Conservation (phyloP, 1,284 basidiomycete genomes). For the Heliocybe sulcata region DNA sequence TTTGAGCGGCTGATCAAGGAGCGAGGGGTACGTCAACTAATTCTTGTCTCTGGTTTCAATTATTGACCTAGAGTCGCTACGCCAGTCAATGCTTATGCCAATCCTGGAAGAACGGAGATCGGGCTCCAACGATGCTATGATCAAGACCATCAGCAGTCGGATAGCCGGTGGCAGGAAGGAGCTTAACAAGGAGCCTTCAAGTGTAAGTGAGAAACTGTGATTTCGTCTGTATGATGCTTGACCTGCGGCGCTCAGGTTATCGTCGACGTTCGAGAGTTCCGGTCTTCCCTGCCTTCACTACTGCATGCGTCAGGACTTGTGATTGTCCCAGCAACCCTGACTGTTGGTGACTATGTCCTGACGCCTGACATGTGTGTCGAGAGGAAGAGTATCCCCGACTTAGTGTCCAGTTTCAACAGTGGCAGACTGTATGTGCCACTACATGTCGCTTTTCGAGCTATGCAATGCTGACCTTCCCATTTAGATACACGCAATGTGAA, state of each 20-base stretch:
- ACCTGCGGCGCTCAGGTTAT: constrained; percentile 55
- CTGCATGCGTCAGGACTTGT: constrained; percentile 80
- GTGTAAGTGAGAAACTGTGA: constrained; percentile 35
- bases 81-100: constrained; percentile 85
- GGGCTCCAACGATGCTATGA: constrained; percentile 48
- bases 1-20: constrained; percentile 94
- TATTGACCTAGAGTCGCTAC: background rate
- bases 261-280: constrained; percentile 95
- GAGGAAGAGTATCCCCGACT: constrained; percentile 88
- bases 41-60: background rate
- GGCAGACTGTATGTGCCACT: constrained; percentile 76
- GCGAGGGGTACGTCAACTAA: constrained; percentile 59
- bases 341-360: constrained; percentile 94
- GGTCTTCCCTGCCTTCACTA: constrained; percentile 87
- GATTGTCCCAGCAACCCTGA: constrained; percentile 86
- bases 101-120: constrained; percentile 67
- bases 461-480: background rate
- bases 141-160: constrained; percentile 85
- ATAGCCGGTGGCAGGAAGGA: constrained; percentile 82
- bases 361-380: constrained; percentile 96
- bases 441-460: background rate
- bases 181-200: constrained; percentile 59
- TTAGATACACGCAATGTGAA: constrained; percentile 94
- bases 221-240: background rate
- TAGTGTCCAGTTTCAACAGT: constrained; percentile 89